Base-by-base conservation (phyloP, 805 yeast species). In the Ogataea nonfermentans region DNA sequence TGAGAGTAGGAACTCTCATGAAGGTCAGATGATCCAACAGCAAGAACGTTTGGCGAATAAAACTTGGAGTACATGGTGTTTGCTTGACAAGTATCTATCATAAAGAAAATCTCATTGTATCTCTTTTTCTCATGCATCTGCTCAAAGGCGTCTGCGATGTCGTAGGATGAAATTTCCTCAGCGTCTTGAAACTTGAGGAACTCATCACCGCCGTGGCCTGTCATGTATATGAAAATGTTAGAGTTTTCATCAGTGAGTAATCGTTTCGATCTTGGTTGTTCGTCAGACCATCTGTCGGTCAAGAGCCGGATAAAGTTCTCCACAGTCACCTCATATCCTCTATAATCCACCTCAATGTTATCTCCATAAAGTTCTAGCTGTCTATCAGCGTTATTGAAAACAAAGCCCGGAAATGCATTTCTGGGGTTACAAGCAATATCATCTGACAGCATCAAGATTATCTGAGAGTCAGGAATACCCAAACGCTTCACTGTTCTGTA, bases 51-150 rank as follows among this genome's bases (percentile, higher is more conserved):
- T 24, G 99, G 98, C 8, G 96, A 84, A 59, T 88, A 89, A 57
- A 91, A 80, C 56, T 84, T 78, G 41, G 95, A 82, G 65, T 84
- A 93, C 99, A 93, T 91, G 11, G 99, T 88, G 64, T 91, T 93
- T 17, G 99, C 99, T 68, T 93, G 99, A 59, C 99, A 93, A 0
- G 99, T 93, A 62, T 93, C 99, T 48, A 93, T 84, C 98, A 93
- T 93, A 65, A 93, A 93, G 57, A 93, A 79, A 24, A 93, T 85
- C 67, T 93, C 98, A 53, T 90, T 89, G 68, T 93, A 93, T 40
- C 99, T 73, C 52, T 85, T 84, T 76, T 90, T 90, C 60, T 91
- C 96, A 67, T 87, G 79, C 99, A 93, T 93, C 61, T 93, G 97
- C 37, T 79, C 95, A 66, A 93, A 87, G 2, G 98, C 98, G 65